These are phyloP conservation scores for Casuarina equisetifolia DNA, from an alignment of 306 rosid species.

Conservation along the genomic window DNA sequence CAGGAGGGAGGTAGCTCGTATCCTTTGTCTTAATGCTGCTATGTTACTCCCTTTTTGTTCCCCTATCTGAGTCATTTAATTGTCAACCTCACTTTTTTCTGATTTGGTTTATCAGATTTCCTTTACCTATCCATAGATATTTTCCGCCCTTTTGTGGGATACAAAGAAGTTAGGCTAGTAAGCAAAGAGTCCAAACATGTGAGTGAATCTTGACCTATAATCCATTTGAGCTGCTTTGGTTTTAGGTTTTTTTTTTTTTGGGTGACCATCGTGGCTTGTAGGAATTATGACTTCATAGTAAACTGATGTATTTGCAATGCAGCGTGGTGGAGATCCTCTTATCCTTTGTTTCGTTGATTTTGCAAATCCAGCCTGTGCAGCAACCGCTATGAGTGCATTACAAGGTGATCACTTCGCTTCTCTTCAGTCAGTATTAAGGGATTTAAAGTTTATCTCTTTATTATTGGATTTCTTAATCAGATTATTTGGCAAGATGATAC, in stretches of 20 bases:
- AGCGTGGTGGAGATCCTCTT: conserved; percentile 93
- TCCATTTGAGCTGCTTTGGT: conserved; percentile 12
- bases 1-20: conserved; percentile 88
- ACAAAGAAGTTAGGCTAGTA: conserved; percentile 88
- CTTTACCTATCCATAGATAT: conserved; percentile 57
- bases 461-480: not conserved
- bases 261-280: not conserved
- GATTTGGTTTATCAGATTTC: conserved; percentile 21
- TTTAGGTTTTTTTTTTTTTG: not conserved
- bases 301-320: conserved; percentile 34
- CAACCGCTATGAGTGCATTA: conserved; percentile 90
- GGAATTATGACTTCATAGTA: conserved; percentile 14
- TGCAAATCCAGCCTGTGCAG: conserved; percentile 80
- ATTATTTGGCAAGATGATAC: not conserved
- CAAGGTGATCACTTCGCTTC: conserved; percentile 56
- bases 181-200: conserved; percentile 85
- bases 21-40: conserved; percentile 46
- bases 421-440: conserved; percentile 8
- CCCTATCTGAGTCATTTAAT: conserved; percentile 4
- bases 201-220: conserved; percentile 33
- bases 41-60: conserved; percentile 17
- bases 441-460: conserved; percentile 7
- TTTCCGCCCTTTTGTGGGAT: conserved; percentile 95
- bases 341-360: conserved; percentile 93
- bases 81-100: not conserved